Conservation (phyloP, 2,329 filamentous ascomycete genomes). For the Sarocladium brachiariae region DNA sequence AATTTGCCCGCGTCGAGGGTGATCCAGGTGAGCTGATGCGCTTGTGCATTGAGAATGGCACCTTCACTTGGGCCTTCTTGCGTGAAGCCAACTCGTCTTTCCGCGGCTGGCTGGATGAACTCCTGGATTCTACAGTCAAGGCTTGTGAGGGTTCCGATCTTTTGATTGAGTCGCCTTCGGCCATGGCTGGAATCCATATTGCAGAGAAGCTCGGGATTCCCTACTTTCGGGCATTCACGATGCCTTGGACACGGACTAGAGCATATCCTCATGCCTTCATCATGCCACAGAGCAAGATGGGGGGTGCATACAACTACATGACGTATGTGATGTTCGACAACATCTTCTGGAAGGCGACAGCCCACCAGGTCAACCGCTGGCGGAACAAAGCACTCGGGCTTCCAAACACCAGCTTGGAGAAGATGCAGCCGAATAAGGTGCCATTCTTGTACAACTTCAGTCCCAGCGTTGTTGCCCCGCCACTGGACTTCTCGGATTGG, state of each 20-base stretch:
- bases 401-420: slow-evolving; percentile 75
- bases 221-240: slow-evolving; percentile 95
- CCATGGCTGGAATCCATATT: slow-evolving; percentile 97
- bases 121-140: slow-evolving; percentile 72
- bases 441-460: slow-evolving; percentile 98
- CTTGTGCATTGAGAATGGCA: slow-evolving; percentile 93
- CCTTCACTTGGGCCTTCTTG: slow-evolving; percentile 89
- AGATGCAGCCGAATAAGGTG: slow-evolving; percentile 94
- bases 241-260: slow-evolving; percentile 96
- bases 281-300: slow-evolving; percentile 87
- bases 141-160: slow-evolving; percentile 85
- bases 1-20: slow-evolving; percentile 81
- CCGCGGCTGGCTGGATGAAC: slow-evolving; percentile 87
- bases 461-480: slow-evolving; percentile 85
- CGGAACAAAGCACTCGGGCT: slow-evolving; percentile 72
- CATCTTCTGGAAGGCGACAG: slow-evolving; percentile 92
- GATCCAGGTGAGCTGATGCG: slow-evolving; percentile 93
- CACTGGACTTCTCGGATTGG: slow-evolving; percentile 95
- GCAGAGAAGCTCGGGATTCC: slow-evolving; percentile 88
- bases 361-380: slow-evolving; percentile 89
- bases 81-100: slow-evolving; percentile 82
- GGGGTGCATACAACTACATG: slow-evolving; percentile 89
- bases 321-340: slow-evolving; percentile 96
- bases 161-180: slow-evolving; percentile 89
- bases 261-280: slow-evolving; percentile 97